A percentile compares a stretch with the other conserved stretches of the same genome.
Conservation (phyloP, 1,284 basidiomycete genomes). For the Blastosporella zonata region DNA sequence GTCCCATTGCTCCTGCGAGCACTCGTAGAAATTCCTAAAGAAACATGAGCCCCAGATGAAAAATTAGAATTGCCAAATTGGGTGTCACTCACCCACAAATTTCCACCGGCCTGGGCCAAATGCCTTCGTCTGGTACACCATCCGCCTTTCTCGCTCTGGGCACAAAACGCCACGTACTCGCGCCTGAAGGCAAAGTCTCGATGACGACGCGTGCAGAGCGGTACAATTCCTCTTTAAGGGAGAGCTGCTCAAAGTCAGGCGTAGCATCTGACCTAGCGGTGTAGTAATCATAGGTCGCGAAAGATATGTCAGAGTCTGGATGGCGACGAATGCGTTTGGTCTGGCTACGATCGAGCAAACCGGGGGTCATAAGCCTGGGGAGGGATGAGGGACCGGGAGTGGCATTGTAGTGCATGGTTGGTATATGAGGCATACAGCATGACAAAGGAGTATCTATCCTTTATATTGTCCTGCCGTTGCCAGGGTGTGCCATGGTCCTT, state of each 20-base stretch:
- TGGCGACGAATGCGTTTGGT: conserved; percentile 52
- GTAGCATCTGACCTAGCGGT: conserved; percentile 48
- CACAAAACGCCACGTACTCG: conserved; percentile 68
- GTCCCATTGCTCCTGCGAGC: conserved; percentile 76
- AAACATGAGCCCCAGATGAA: conserved; percentile 2
- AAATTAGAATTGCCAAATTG: conserved; percentile 1
- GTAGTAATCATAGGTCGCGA: conserved; percentile 67
- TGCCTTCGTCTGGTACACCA: conserved; percentile 59
- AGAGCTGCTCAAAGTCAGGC: conserved; percentile 35
- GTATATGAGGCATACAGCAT: neutral
- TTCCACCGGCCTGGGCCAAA: conserved; percentile 62
- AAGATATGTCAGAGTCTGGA: conserved; percentile 52
- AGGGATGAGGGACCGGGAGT: conserved; percentile 17
- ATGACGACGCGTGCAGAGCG: conserved; percentile 68
- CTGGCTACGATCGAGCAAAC: conserved; percentile 60
- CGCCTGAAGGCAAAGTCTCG: conserved; percentile 53
- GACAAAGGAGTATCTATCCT: neutral
- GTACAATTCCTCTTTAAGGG: conserved; percentile 44
- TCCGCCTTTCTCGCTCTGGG: conserved; percentile 59
- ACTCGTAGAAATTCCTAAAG: conserved; percentile 45
- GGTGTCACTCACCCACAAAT: conserved; percentile 68
- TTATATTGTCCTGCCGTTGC: conserved; percentile 13
- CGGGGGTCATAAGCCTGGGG: conserved; percentile 35
- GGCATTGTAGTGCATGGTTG: conserved; percentile 5
- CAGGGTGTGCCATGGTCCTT: conserved; percentile 7